These are phyloP conservation scores for Backusella circina DNA, from an alignment of 192 early-diverging fungal genomes.

Conservation along the genomic window DNA sequence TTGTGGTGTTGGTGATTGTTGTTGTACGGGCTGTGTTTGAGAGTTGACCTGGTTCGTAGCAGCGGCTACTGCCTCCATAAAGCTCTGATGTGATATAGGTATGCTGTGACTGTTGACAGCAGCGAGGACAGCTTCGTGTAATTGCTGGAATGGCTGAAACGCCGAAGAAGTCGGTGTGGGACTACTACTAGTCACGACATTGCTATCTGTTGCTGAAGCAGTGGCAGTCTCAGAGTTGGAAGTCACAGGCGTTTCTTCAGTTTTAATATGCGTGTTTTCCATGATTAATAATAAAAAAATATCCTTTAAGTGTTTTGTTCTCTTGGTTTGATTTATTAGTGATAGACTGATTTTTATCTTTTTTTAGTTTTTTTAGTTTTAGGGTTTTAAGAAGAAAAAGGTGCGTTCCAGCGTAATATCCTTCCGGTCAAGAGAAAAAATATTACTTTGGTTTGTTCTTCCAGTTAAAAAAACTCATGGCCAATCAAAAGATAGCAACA, in stretches of 20 bases:
- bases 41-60: neutral
- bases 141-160: constrained; percentile 24
- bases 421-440: neutral
- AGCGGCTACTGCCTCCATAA: constrained; percentile 17
- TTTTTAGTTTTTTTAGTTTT: neutral
- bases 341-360: neutral
- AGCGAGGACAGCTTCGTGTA: constrained; percentile 30
- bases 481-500: neutral
- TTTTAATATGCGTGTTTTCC: constrained; percentile 17
- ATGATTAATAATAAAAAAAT: constrained; percentile 1
- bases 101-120: constrained; percentile 23
- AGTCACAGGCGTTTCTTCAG: constrained; percentile 9
- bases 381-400: constrained; percentile 5
- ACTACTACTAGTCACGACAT: constrained; percentile 24
- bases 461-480: neutral
- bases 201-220: neutral
- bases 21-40: neutral
- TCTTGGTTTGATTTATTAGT: neutral
- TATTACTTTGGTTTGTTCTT: neutral
- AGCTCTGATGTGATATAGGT: constrained; percentile 6
- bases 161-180: constrained; percentile 6
- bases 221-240: constrained; percentile 14
- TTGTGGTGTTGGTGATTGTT: neutral
- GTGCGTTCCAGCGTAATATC: neutral
- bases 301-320: neutral